These are phyloP conservation scores for Diaporthe longicolla DNA, from an alignment of 2,329 filamentous ascomycete genomes.

Conservation along the genomic window DNA sequence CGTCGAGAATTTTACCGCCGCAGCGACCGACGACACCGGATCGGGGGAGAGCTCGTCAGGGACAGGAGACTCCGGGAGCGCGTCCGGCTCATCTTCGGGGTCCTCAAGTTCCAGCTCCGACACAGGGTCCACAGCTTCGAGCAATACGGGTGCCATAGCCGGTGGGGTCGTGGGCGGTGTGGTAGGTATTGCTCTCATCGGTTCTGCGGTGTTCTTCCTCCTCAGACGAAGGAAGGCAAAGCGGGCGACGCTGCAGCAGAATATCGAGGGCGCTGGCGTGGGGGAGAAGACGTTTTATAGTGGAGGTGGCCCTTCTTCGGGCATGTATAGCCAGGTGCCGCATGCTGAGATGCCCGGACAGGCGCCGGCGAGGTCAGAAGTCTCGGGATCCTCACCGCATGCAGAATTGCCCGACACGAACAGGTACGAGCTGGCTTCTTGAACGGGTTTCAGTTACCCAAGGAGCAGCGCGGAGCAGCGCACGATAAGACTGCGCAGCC, in stretches of 20 bases:
- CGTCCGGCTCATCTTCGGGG: neutral
- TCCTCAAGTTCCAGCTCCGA: neutral
- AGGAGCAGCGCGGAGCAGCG: neutral
- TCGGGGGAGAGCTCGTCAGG: neutral
- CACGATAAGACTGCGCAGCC: neutral
- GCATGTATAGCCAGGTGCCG: neutral
- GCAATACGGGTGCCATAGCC: constrained; percentile 2
- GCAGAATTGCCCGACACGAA: neutral
- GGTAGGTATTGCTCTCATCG: neutral
- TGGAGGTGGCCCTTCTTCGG: neutral
- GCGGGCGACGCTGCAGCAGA: neutral
- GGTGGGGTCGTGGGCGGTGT: constrained; percentile 5
- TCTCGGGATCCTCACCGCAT: neutral
- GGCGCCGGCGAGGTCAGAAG: neutral
- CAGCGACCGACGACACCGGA: neutral
- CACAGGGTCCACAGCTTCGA: neutral
- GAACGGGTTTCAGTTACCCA: too few relatives aligned
- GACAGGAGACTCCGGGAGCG: neutral
- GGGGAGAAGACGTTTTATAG: constrained; percentile 3
- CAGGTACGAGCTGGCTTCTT: constrained; percentile 21
- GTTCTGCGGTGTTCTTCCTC: neutral
- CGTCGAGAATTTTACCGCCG: constrained; percentile 36
- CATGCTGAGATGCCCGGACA: constrained; percentile 17
- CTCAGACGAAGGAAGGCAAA: constrained; percentile 1
- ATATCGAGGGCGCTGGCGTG: neutral